Percentiles rank a stretch among this genome's conserved stretches.
These are phyloP conservation scores for Monosporascus sp. DNA, from an alignment of 2,329 filamentous ascomycete genomes.

Conservation along the genomic window DNA sequence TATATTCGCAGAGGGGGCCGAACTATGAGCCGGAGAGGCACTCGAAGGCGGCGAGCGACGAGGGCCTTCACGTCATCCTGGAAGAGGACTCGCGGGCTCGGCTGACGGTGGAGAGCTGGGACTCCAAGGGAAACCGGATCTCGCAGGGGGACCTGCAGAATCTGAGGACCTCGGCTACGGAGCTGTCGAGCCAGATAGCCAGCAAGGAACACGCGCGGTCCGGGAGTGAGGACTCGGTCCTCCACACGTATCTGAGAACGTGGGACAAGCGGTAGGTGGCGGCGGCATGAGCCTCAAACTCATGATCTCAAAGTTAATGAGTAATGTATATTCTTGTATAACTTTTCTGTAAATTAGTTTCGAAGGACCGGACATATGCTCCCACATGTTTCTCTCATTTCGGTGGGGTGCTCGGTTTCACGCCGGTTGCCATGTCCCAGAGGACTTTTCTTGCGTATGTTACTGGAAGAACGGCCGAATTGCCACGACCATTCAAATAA, in stretches of 20 bases:
- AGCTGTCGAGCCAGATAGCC: slow-evolving; percentile 2
- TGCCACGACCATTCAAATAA: no score
- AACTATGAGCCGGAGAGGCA: neutral
- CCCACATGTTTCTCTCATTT: no score
- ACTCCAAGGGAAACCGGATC: neutral
- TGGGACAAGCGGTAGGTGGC: neutral
- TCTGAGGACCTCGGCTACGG: neutral
- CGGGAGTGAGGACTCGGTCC: neutral
- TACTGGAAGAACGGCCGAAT: no score
- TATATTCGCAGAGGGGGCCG: neutral
- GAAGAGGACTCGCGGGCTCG: neutral
- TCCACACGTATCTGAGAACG: neutral
- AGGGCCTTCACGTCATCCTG: neutral
- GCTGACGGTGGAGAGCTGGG: neutral
- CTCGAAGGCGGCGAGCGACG: neutral
- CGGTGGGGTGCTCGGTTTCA: no score
- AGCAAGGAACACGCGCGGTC: neutral
- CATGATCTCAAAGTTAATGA: no score
- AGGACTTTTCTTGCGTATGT: no score
- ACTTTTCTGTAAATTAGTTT: no score
- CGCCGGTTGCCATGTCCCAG: no score
- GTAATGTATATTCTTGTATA: no score
- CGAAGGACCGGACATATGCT: no score
- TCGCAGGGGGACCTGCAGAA: neutral
- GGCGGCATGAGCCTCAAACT: no score